Base-by-base conservation (phyloP, 495 filamentous ascomycete genomes). In the Astrothelium subdiscretum region DNA sequence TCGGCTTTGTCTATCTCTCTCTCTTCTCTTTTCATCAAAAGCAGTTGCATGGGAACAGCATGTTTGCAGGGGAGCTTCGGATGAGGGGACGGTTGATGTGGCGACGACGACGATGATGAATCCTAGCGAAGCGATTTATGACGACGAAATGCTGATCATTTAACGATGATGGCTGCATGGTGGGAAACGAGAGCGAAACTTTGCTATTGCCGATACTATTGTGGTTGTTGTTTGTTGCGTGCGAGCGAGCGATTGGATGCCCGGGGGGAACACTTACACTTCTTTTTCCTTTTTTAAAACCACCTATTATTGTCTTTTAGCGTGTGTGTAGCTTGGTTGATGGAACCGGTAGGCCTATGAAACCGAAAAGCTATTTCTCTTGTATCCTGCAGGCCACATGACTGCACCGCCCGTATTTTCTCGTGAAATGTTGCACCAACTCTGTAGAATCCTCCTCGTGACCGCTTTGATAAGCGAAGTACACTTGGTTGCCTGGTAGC, bases 111-210 rank as follows among this genome's bases (percentile, higher is more conserved):
- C 24, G 48, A 54, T 29, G 48, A 29, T 29, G 24, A 54, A 12
- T 54, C 29, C 24, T 20, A 24, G 20, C 26, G 6, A 54, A 54
- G 48, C 48, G 48, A 29, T 54, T 54, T 38, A 38, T 38, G 35
- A 54, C 24, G 48, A 54, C 15, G 48, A 54, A 8, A 48, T 26
- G 48, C 15, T 26, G 48, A 29, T 11, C 48, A 27, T 29, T 38
- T 29, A 24, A 54, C 48, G 48, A 54, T 54, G 48, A 54, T 54
- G 48, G 48, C 48, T 54, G 48, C 48, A 54, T 54, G 48, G 48
- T 20, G 48, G 42, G 48, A 54, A 54, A 29, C 48, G 48, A 54
- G 48, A 54, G 48, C 48, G 48, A 54, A 20, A 54, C 29, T 54
- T 20, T 48, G 35, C 43, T 12, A 22, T n/a, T 48, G 43, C 43